phyloP scores from a whole-genome alignment of 768 basidiomycete species.

The Lactarius hatsudake region DNA sequence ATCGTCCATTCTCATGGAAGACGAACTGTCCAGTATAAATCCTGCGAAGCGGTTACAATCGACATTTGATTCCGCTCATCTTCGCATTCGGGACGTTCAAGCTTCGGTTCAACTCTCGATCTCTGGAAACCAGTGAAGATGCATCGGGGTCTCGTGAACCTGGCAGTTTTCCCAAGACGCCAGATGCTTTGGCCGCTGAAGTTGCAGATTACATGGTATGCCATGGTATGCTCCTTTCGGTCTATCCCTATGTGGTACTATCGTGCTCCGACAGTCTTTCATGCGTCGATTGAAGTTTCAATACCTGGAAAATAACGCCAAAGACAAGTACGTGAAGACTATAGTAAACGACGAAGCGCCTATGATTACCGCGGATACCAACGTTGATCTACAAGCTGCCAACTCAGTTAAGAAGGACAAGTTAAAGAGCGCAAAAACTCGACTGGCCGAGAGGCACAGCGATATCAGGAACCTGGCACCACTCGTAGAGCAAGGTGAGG shows the following conservation, averaged over 20 bases:
- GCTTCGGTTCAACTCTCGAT: constrained; percentile 24
- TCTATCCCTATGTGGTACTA: not conserved
- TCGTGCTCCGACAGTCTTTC: constrained; percentile 49
- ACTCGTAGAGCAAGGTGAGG: constrained; percentile 62
- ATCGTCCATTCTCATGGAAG: constrained; percentile 10
- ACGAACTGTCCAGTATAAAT: constrained; percentile 9
- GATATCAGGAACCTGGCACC: constrained; percentile 65
- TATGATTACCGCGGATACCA: constrained; percentile 75
- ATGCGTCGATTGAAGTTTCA: constrained; percentile 84
- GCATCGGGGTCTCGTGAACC: constrained; percentile 8
- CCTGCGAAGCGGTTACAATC: constrained; percentile 19
- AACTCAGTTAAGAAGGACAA: constrained; percentile 72
- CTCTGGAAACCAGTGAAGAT: constrained; percentile 20
- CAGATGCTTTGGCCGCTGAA: constrained; percentile 36
- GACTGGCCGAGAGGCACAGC: constrained; percentile 56
- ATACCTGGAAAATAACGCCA: constrained; percentile 87
- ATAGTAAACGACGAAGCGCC: constrained; percentile 87
- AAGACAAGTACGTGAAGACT: constrained; percentile 81
- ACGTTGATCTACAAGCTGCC: constrained; percentile 54
- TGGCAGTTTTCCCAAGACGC: constrained; percentile 10
- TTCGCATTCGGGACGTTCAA: constrained; percentile 26
- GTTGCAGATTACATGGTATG: constrained; percentile 62
- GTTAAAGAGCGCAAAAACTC: constrained; percentile 62
- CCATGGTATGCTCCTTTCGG: constrained; percentile 43
- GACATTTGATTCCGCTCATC: constrained; percentile 20